Evolutionary conservation across 2,329 filamentous ascomycete genomes (phyloP).

Genomic region (Xylariaceae sp.): DNA sequence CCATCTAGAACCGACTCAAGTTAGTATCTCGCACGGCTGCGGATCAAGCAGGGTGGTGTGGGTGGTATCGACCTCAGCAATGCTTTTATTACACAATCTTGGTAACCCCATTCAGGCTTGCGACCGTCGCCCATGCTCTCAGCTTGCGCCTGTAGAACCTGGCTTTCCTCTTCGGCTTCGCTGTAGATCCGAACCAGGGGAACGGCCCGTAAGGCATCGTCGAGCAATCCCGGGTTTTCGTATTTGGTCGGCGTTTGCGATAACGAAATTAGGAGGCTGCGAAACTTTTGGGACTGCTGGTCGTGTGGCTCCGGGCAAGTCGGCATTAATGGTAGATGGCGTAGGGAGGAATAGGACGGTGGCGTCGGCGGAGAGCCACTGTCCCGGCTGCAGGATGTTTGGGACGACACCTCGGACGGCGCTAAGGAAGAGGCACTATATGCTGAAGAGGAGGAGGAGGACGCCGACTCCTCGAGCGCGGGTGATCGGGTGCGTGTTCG

Average conservation of each 20-base stretch:
- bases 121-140: constrained; percentile 76
- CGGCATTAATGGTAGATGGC: constrained; percentile 64
- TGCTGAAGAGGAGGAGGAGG: constrained; percentile 47
- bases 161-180: constrained; percentile 88
- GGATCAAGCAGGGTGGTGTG: constrained; percentile 7
- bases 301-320: constrained; percentile 64
- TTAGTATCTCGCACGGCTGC: constrained; percentile 8
- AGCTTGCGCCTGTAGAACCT: constrained; percentile 81
- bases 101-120: constrained; percentile 90
- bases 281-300: constrained; percentile 64
- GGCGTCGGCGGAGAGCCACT: constrained; percentile 34
- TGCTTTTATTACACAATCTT: constrained; percentile 90
- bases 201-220: constrained; percentile 82
- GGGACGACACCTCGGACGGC: constrained; percentile 42
- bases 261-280: constrained; percentile 76
- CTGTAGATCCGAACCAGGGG: constrained; percentile 87
- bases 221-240: constrained; percentile 90
- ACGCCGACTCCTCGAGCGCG: constrained; percentile 45
- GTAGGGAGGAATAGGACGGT: constrained; percentile 56
- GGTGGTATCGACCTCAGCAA: constrained; percentile 62
- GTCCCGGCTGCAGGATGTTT: constrained; percentile 32
- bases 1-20: constrained; percentile 55
- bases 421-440: constrained; percentile 37
- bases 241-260: constrained; percentile 88
- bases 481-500: constrained; percentile 55